Conservation (phyloP, 257 asterid genomes). For the Scutellaria galericulata region DNA sequence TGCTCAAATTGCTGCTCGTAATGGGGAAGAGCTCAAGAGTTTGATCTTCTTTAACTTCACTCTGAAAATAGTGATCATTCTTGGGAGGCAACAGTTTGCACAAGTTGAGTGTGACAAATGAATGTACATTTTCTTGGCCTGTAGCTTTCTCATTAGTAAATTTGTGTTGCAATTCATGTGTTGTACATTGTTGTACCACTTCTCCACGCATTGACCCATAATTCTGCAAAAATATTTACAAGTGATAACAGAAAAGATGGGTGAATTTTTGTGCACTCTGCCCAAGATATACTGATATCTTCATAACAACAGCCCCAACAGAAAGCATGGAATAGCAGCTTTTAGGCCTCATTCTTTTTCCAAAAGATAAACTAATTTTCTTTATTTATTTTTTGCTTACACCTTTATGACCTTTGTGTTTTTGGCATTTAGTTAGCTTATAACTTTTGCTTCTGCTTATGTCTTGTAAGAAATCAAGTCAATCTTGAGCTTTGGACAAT, state of each 20-base stretch:
- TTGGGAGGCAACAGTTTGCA: constrained; percentile 6
- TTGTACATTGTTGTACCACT: constrained; percentile 31
- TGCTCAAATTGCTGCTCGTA: constrained; percentile 12
- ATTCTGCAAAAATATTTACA: constrained; percentile 33
- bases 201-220: constrained; percentile 41
- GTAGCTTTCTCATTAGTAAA: constrained; percentile 11
- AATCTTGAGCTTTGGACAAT: constrained; percentile 22
- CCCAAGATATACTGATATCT: constrained; percentile 48
- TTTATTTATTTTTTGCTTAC: constrained; percentile 22
- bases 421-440: constrained; percentile 32
- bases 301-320: constrained; percentile 44
- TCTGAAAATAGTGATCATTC: constrained; percentile 1
- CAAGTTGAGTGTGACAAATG: constrained; percentile 20
- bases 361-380: constrained; percentile 42
- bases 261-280: constrained; percentile 39
- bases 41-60: constrained; percentile 31
- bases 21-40: constrained; percentile 66
- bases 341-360: constrained; percentile 44
- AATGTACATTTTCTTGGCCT: constrained; percentile 38
- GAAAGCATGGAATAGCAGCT: constrained; percentile 45
- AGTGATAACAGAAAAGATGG: constrained; percentile 26
- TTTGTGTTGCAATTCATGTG: constrained; percentile 30
- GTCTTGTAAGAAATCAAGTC: constrained; percentile 36
- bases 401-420: constrained; percentile 36
- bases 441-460: constrained; percentile 20